Percentiles rank a stretch among this genome's conserved stretches.
Evolutionary conservation across 169 alveolate genomes (phyloP).

Genomic region (Eimeria necatrix): DNA sequence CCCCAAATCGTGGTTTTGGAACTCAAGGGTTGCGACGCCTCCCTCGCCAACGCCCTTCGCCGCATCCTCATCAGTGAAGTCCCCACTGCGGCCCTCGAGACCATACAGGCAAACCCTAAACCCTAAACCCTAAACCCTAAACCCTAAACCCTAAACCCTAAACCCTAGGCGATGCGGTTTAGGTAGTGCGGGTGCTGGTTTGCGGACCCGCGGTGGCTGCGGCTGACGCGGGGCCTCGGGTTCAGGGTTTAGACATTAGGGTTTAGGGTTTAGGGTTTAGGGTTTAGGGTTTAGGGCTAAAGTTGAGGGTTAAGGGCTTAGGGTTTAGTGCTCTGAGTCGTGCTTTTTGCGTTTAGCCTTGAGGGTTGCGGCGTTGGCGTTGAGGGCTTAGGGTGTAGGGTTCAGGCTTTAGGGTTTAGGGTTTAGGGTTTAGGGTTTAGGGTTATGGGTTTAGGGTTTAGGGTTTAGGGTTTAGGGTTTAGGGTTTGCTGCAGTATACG

Average conservation of each 20-base stretch:
- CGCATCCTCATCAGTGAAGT: conserved; percentile 96
- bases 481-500: conserved; percentile 89
- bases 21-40: conserved; percentile 91
- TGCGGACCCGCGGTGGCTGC: no score
- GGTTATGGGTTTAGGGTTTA: not conserved
- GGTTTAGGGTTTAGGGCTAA: not conserved
- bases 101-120: conserved; percentile 64
- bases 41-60: conserved; percentile 95
- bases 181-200: no score
- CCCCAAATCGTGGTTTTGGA: conserved; percentile 78
- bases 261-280: not conserved
- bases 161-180: not conserved
- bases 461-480: conserved; percentile 14
- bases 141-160: conserved; percentile 1
- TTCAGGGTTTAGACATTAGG: not conserved
- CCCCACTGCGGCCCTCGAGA: conserved; percentile 96
- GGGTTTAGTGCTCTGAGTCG: not conserved
- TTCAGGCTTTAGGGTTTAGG: not conserved
- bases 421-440: not conserved
- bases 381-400: not conserved
- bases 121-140: conserved; percentile 8
- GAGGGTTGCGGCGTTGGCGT: not conserved
- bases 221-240: no score
- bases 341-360: not conserved
- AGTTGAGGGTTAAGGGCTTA: not conserved